Base-by-base conservation (phyloP, 345 rosid species). In the Populus deltoides region DNA sequence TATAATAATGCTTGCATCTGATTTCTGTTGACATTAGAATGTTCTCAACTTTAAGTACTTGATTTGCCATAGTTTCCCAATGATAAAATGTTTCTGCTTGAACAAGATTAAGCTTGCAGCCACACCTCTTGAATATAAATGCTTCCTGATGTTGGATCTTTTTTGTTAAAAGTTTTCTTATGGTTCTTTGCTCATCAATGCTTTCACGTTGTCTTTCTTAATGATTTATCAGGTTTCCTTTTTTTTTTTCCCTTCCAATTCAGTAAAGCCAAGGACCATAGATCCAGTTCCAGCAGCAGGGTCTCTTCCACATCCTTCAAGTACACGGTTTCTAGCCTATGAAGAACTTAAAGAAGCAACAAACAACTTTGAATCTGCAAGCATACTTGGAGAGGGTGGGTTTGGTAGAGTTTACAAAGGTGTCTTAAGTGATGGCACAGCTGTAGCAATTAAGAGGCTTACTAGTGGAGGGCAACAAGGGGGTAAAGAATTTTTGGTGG, bases 341-440 rank as follows among this genome's bases (percentile, higher is more conserved):
- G 99, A 96, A 84, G 98, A 96, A 88, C 98, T 96, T 75, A 90
- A 90, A 79, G 94, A 89, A 75, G 99, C 99, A 39, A 93, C 99
- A 72, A 90, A 92, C 86, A 92, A 93, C 90, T 96, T 96, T 74
- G 92, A 91, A 81, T 75, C 89, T 75, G 80, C 92, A 59, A 96
- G 97, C 88, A 83, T 93, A 78, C 91, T 96, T 62, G 99, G 99
- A 74, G 98, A 96, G 88, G 99, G 99, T 43, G 99, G 99, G 41
- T 96, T 96, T 86, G 99, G 98, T 73, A 89, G 85, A 86, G 99
- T 96, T 88, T 96, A 92, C 88, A 91, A 91, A 86, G 99, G 99
- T 78, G 92, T 96, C 79, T 82, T 96, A 77, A 93, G 90, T 84
- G 99, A 96, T 89, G 99, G 99, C 27, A 96, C 99, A 68, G 93